Evolutionary conservation across 1,139 yeast species (phyloP), one percentile per base, ranked within the genome.

Genomic region (Pichia sp.): DNA sequence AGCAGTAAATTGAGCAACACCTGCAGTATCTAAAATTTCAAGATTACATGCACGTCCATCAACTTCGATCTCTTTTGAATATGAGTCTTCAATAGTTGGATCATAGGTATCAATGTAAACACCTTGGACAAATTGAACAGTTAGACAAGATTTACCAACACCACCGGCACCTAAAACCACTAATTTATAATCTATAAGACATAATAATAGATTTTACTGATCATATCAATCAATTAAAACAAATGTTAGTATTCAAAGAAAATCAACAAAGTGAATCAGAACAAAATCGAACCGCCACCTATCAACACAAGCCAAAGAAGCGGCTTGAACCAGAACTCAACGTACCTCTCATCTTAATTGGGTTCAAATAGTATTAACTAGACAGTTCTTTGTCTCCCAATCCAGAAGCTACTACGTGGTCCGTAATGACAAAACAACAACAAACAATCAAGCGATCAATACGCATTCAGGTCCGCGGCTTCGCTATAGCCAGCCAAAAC

Each of bases 111-210:
- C 96, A 31, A 89, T 94, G 57, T 89, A 89, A 57, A 87, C 93
- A 35, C 91, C 82, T 61, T 88, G 96, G 48, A 87, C 87, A 57
- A 82, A 74, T 64, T 87, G 96, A 50, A 89, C 89, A 39, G 96
- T 89, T 49, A 89, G 69, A 20, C 96, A 96, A 6, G 96, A 85
- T 62, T 91, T 91, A 66, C 98, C 98, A 41, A 91, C 97, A 66
- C 97, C 97, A 66, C 97, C 97, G 36, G 96, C 97, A 49, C 97
- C 97, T 37, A 91, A 89, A 43, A 91, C 96, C 24, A 89, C 96
- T 48, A 91, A 68, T 60, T 88, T 89, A 63, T 83, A 87, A 60
- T 83, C 93, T 66, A 72, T 61, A 26, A 3, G 2, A 25, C 23
- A 13, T n/a, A 27, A 25, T 36, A 34, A 37, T 37, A 42, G 2